Percentiles rank a stretch among this genome's conserved stretches.
phyloP scores from a whole-genome alignment of 805 yeast species.

The Spathaspora girioi region DNA sequence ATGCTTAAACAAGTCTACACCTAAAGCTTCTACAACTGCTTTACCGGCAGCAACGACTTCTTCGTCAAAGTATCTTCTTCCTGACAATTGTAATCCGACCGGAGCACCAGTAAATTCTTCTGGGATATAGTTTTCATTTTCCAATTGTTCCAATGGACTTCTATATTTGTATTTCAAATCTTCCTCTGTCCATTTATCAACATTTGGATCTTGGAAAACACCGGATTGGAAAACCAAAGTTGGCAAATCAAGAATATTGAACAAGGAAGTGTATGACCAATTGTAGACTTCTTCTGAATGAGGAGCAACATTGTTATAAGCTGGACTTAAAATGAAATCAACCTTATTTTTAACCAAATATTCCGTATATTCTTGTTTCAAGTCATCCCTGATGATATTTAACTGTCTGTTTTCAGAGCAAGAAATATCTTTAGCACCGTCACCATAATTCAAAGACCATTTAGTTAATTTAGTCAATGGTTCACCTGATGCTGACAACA shows the following conservation, averaged over 20 bases:
- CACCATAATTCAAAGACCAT: slow-evolving; percentile 57
- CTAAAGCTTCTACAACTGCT: slow-evolving; percentile 34
- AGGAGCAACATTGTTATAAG: slow-evolving; percentile 71
- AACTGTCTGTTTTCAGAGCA: slow-evolving; percentile 54
- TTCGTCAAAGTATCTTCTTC: slow-evolving; percentile 55
- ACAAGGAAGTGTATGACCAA: slow-evolving; percentile 79
- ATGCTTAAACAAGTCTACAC: slow-evolving; percentile 18
- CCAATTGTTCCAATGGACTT: slow-evolving; percentile 46
- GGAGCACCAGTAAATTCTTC: slow-evolving; percentile 51
- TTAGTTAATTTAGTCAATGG: slow-evolving; percentile 62
- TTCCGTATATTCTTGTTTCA: slow-evolving; percentile 55
- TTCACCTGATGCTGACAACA: slow-evolving; percentile 62
- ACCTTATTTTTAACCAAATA: slow-evolving; percentile 51
- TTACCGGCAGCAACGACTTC: slow-evolving; percentile 50
- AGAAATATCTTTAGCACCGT: slow-evolving; percentile 46
- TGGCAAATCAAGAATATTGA: slow-evolving; percentile 71
- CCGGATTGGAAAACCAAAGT: slow-evolving; percentile 63
- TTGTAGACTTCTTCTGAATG: slow-evolving; percentile 57
- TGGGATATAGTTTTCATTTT: slow-evolving; percentile 45
- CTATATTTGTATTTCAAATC: slow-evolving; percentile 35
- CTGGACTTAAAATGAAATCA: slow-evolving; percentile 67
- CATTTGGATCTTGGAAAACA: slow-evolving; percentile 49
- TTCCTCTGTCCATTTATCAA: slow-evolving; percentile 46
- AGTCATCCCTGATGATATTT: slow-evolving; percentile 51
- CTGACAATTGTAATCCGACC: slow-evolving; percentile 49